Evolutionary conservation across 106 monocot species (phyloP).

Genomic region (Allium cepa): DNA sequence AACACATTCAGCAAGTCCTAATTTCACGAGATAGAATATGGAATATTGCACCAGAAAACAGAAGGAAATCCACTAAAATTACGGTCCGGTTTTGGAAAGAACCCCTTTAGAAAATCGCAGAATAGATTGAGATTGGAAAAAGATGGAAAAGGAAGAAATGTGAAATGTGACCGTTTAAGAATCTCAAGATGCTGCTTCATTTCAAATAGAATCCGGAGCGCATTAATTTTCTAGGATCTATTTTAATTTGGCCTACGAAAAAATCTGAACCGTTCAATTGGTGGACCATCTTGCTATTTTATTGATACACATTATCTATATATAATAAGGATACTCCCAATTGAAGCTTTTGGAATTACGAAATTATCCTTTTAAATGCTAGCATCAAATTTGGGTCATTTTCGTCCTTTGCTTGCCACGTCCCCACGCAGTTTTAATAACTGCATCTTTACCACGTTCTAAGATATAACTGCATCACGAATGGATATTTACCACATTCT

Average conservation of each 20-base stretch:
- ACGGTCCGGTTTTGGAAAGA: neutral
- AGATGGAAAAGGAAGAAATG: neutral
- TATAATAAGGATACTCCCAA: too few species aligned
- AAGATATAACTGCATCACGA: too few species aligned
- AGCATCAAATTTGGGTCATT: too few species aligned
- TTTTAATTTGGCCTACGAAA: neutral
- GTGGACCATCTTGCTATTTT: neutral
- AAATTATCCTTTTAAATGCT: too few species aligned
- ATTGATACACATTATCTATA: too few species aligned
- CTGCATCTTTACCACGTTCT: too few species aligned
- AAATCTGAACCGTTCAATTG: neutral
- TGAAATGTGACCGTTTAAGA: neutral
- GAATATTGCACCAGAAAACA: neutral
- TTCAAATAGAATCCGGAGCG: neutral
- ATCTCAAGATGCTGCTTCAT: neutral
- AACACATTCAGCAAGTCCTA: neutral
- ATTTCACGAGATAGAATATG: neutral
- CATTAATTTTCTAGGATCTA: neutral
- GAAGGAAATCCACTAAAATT: neutral
- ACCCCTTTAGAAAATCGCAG: neutral
- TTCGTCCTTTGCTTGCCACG: too few species aligned
- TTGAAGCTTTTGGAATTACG: too few species aligned
- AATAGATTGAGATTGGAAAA: neutral
- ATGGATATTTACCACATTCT: too few species aligned
- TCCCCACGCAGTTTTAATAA: too few species aligned